Evolutionary conservation across 1,284 basidiomycete genomes (phyloP), one percentile per base, ranked within the genome.

Genomic region (Athelia psychrophila): DNA sequence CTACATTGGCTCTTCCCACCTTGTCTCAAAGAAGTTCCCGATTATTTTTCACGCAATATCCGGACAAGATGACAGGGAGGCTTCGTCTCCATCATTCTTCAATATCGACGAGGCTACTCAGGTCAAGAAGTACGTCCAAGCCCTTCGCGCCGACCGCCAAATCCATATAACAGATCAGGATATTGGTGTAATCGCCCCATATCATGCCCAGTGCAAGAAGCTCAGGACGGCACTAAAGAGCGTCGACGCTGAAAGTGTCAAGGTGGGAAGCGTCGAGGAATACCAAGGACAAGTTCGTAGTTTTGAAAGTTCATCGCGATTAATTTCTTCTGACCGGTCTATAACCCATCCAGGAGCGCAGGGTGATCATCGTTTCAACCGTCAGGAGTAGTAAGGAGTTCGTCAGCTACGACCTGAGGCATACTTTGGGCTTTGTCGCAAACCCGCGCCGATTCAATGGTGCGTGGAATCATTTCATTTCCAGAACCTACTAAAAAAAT

Each of bases 231-330:
- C 67, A 1, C 59, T 83, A 16, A 57, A 57, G 13, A 55, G 52
- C 12, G 58, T 62, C 1, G 27, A 13, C 5, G 68, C 72, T 0
- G 66, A 68, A 22, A 71, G 63, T 2, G 69, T 81, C 25, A 81
- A 77, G 57, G 77, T 84, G 35, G 82, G 79, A 6, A 79, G 77
- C 24, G 81, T 83, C 0, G 83, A 84, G 56, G 80, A 83, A 52
- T 84, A 81, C 63, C 83, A 84, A 63, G 82, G 83, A 23, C 79
- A 83, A 65, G 81, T 81, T 23, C 23, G 74, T 58, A 36, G 18
- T 25, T 27, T 47, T 23, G 40, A 2, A 47, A 35, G 25, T 48
- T 24, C 38, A 16, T 22, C 38, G n/a, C n/a, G 20, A 16, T 16
- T 9, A 27, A 22, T 18, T 23, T 35, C 22, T 25, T 25, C 16